Percentiles rank a stretch among this genome's conserved stretches.
Conservation (phyloP, 2,329 filamentous ascomycete genomes). For the Neurospora sp. region DNA sequence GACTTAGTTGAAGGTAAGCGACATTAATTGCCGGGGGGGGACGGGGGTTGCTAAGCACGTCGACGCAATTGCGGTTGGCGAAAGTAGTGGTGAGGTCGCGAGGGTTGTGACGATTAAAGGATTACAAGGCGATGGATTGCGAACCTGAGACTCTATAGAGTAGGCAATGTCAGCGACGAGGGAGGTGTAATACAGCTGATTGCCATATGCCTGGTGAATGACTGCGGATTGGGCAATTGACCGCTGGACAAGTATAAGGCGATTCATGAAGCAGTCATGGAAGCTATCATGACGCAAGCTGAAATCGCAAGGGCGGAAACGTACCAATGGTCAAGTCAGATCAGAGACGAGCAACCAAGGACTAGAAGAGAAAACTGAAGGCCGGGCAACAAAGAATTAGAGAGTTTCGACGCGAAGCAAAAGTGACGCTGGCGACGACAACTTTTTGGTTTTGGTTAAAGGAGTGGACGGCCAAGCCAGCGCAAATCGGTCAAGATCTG, state of each 20-base stretch:
- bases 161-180: slow-evolving; percentile 11
- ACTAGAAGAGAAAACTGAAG: not conserved
- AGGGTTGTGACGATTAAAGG: slow-evolving; percentile 14
- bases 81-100: slow-evolving; percentile 4
- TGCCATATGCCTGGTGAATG: not conserved
- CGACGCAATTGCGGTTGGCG: slow-evolving; percentile 3
- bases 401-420: slow-evolving; percentile 17
- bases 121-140: slow-evolving; percentile 15
- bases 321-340: not conserved
- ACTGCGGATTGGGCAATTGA: not conserved
- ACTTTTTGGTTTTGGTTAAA: slow-evolving; percentile 23
- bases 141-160: slow-evolving; percentile 8
- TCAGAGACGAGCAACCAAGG: not conserved
- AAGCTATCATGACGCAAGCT: not conserved
- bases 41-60: not conserved
- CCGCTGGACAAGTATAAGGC: not conserved
- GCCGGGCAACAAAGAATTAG: slow-evolving; percentile 8
- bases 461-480: slow-evolving; percentile 54
- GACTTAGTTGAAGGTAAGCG: slow-evolving; percentile 26
- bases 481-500: slow-evolving; percentile 38
- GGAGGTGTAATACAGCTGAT: not conserved
- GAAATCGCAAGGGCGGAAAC: not conserved
- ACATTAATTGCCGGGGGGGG: slow-evolving; percentile 27
- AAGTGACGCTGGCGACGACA: slow-evolving; percentile 11
- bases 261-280: not conserved